phyloP scores from a whole-genome alignment of 148 eudicot species.

The Drosera capensis region DNA sequence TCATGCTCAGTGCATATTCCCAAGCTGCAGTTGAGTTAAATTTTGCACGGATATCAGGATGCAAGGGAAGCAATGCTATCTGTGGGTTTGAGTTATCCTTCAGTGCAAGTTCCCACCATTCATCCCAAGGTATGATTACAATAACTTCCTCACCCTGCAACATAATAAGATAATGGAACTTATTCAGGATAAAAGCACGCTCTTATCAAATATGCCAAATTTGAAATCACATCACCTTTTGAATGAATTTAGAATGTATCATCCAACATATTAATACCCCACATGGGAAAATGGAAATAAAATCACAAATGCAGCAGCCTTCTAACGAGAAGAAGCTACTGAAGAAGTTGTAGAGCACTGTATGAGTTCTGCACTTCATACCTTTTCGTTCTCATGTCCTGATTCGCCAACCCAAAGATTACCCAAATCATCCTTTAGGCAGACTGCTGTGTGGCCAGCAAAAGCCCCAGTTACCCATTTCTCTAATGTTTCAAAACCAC shows the following conservation, averaged over 20 bases:
- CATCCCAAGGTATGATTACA: slow-evolving; percentile 94
- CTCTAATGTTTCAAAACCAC: slow-evolving; percentile 96
- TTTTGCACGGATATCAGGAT: slow-evolving; percentile 71
- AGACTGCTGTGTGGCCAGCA: slow-evolving; percentile 98
- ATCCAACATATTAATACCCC: no score
- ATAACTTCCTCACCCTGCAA: slow-evolving; percentile 92
- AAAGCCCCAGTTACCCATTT: slow-evolving; percentile 99
- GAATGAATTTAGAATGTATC: no score
- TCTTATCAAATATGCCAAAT: no score
- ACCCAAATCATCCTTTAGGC: slow-evolving; percentile 80
- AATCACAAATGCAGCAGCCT: no score
- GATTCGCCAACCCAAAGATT: slow-evolving; percentile 98
- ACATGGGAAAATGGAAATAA: no score
- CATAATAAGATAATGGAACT: neutral
- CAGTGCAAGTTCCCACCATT: slow-evolving; percentile 89
- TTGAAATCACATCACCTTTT: neutral
- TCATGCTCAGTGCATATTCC: slow-evolving; percentile 89
- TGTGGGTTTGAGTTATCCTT: slow-evolving; percentile 89
- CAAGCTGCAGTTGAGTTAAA: slow-evolving; percentile 86
- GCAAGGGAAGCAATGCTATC: slow-evolving; percentile 76
- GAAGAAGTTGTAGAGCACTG: neutral
- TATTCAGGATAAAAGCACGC: neutral
- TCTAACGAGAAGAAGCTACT: neutral
- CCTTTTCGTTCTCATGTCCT: slow-evolving; percentile 98
- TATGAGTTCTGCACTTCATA: slow-evolving; percentile 8